These are phyloP conservation scores for Zygotorulaspora danielsina DNA, from an alignment of 805 yeast species.

Conservation along the genomic window DNA sequence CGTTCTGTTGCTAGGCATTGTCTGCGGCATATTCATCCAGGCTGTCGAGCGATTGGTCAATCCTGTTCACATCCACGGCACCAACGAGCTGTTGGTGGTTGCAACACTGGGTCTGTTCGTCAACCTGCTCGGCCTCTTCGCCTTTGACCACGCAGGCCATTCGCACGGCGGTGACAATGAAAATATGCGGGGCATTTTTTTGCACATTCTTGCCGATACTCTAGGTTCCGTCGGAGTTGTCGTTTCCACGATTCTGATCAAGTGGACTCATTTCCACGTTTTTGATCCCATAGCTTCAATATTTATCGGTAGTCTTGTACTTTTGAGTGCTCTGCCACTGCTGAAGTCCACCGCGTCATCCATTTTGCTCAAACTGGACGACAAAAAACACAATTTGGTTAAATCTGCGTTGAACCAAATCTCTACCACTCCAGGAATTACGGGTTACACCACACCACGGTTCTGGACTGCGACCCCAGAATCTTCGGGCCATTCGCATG, in stretches of 20 bases:
- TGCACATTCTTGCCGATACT: slow-evolving; percentile 93
- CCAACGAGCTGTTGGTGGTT: slow-evolving; percentile 80
- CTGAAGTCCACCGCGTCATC: slow-evolving; percentile 75
- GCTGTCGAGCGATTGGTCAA: slow-evolving; percentile 74
- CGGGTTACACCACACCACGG: slow-evolving; percentile 81
- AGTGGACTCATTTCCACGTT: slow-evolving; percentile 59
- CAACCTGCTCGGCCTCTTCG: slow-evolving; percentile 87
- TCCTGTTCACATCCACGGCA: slow-evolving; percentile 74
- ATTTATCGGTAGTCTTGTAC: slow-evolving; percentile 74
- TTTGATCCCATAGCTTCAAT: slow-evolving; percentile 93
- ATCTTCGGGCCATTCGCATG: slow-evolving; percentile 24
- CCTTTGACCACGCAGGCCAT: slow-evolving; percentile 81
- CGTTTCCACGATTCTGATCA: slow-evolving; percentile 76
- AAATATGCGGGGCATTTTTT: slow-evolving; percentile 90
- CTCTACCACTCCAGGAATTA: slow-evolving; percentile 68
- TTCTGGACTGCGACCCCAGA: slow-evolving; percentile 68
- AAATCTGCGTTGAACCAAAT: slow-evolving; percentile 66
- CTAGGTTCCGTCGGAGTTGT: slow-evolving; percentile 96
- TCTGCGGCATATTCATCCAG: slow-evolving; percentile 81
- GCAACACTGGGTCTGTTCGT: slow-evolving; percentile 81
- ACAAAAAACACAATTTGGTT: slow-evolving; percentile 56
- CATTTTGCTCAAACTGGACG: slow-evolving; percentile 57
- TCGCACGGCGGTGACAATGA: slow-evolving; percentile 42
- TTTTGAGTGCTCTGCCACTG: slow-evolving; percentile 78
- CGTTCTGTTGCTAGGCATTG: slow-evolving; percentile 78